These are phyloP conservation scores for Penicillium lividum DNA, from an alignment of 495 filamentous ascomycete species.

Conservation along the genomic window DNA sequence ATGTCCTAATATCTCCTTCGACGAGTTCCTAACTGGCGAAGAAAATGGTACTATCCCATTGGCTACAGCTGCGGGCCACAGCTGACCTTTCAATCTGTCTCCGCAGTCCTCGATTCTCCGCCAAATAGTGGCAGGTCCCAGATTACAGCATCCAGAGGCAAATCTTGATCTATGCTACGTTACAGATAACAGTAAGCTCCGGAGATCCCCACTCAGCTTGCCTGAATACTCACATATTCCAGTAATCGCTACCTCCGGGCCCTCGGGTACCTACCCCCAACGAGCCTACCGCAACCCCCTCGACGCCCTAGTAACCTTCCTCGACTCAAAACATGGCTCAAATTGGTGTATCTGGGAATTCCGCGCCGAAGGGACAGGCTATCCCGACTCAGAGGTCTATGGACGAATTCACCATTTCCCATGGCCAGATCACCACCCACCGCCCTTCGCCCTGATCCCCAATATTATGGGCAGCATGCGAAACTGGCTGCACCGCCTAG, in stretches of 20 bases:
- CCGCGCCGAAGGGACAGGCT: slow-evolving; percentile 92
- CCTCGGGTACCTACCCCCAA: slow-evolving; percentile 82
- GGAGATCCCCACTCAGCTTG: not conserved
- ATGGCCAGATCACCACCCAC: slow-evolving; percentile 96
- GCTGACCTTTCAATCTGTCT: not conserved
- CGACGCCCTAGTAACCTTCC: slow-evolving; percentile 77
- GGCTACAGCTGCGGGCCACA: not conserved
- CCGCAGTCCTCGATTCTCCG: slow-evolving; percentile 65
- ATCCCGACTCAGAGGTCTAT: slow-evolving; percentile 86
- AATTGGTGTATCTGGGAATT: slow-evolving; percentile 98
- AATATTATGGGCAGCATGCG: slow-evolving; percentile 88
- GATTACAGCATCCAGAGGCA: slow-evolving; percentile 78
- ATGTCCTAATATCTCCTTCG: slow-evolving; percentile 7
- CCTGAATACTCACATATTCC: not conserved
- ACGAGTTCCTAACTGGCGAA: slow-evolving; percentile 1
- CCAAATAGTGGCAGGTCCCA: slow-evolving; percentile 77
- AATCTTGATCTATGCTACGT: slow-evolving; percentile 96
- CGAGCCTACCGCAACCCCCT: slow-evolving; percentile 91
- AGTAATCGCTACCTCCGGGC: slow-evolving; percentile 80
- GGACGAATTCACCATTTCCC: slow-evolving; percentile 83
- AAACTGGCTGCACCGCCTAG: slow-evolving; percentile 72
- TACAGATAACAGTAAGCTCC: slow-evolving; percentile 63
- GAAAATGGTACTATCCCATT: slow-evolving; percentile 1
- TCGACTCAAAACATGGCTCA: slow-evolving; percentile 77
- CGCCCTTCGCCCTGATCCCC: slow-evolving; percentile 85